Evolutionary conservation across 2,329 filamentous ascomycete genomes (phyloP).

Genomic region (Neonectria ditissima): DNA sequence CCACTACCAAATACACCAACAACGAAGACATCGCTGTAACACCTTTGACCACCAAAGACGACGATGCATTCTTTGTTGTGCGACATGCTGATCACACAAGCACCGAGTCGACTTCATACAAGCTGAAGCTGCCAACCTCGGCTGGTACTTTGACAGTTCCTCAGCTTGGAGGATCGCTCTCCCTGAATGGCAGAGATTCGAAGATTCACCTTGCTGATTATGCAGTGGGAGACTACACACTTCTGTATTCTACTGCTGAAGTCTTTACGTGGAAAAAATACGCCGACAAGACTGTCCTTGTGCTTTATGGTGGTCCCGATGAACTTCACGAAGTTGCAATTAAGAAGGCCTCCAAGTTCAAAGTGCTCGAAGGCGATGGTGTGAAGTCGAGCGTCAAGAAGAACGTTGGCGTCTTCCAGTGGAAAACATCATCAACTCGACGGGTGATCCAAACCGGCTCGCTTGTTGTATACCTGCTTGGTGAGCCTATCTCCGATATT

Average conservation of each 20-base stretch:
- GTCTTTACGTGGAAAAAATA: slow-evolving; percentile 78
- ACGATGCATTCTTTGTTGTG: slow-evolving; percentile 73
- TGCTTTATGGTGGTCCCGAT: slow-evolving; percentile 72
- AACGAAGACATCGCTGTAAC: slow-evolving; percentile 69
- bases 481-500: slow-evolving; percentile 31
- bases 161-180: slow-evolving; percentile 67
- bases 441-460: slow-evolving; percentile 50
- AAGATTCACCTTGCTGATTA: slow-evolving; percentile 78
- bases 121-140: slow-evolving; percentile 71
- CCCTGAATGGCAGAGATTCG: slow-evolving; percentile 72
- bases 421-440: slow-evolving; percentile 45
- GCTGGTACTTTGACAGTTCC: slow-evolving; percentile 64
- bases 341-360: slow-evolving; percentile 37
- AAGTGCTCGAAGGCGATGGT: slow-evolving; percentile 44
- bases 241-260: slow-evolving; percentile 78
- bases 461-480: slow-evolving; percentile 57
- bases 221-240: slow-evolving; percentile 65
- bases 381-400: slow-evolving; percentile 39
- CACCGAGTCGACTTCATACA: slow-evolving; percentile 69
- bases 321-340: slow-evolving; percentile 74
- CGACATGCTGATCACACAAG: slow-evolving; percentile 76
- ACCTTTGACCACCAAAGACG: slow-evolving; percentile 64
- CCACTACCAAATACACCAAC: slow-evolving; percentile 64
- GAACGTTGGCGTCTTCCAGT: slow-evolving; percentile 46
- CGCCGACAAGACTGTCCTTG: slow-evolving; percentile 66